phyloP scores from a whole-genome alignment of 1,284 basidiomycete genomes.

The Cryptococcus deneoformans region DNA sequence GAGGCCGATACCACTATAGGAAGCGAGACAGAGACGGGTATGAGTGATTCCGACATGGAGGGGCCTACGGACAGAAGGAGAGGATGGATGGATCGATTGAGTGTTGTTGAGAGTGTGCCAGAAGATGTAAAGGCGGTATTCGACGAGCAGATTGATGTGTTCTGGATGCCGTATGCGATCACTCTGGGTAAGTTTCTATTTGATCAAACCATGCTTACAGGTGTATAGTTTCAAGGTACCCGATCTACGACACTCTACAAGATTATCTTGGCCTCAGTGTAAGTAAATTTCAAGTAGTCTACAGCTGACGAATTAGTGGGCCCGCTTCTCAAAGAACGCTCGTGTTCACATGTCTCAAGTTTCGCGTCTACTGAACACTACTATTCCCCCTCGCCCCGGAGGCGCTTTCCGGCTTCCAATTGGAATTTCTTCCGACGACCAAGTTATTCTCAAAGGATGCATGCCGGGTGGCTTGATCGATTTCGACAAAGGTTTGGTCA shows the following conservation, averaged over 20 bases:
- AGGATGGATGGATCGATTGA: conserved; percentile 30
- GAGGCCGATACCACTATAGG: conserved; percentile 7
- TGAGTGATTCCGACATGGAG: conserved; percentile 66
- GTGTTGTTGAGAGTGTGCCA: conserved; percentile 15
- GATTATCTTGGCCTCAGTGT: conserved; percentile 76
- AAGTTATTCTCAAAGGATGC: conserved; percentile 32
- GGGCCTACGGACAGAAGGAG: conserved; percentile 44
- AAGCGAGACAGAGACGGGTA: conserved; percentile 21
- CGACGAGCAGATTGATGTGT: conserved; percentile 66
- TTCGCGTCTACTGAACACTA: conserved; percentile 51
- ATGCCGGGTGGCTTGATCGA: conserved; percentile 52
- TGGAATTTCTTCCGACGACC: conserved; percentile 26
- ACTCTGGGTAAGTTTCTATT: conserved; percentile 51
- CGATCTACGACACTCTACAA: conserved; percentile 88
- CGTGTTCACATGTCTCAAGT: conserved; percentile 45
- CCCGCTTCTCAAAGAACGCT: conserved; percentile 83
- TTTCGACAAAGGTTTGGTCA: conserved; percentile 48
- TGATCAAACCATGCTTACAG: conserved; percentile 10
- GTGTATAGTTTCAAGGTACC: conserved; percentile 73
- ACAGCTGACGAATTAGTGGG: conserved; percentile 60
- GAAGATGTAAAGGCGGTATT: conserved; percentile 27
- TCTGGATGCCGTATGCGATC: conserved; percentile 88
- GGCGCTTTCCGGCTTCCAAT: conserved; percentile 52
- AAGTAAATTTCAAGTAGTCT: conserved; percentile 6
- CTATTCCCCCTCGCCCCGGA: conserved; percentile 78